Evolutionary conservation across 148 eudicot species (phyloP).

Genomic region (Chenopodium berlandieri): DNA sequence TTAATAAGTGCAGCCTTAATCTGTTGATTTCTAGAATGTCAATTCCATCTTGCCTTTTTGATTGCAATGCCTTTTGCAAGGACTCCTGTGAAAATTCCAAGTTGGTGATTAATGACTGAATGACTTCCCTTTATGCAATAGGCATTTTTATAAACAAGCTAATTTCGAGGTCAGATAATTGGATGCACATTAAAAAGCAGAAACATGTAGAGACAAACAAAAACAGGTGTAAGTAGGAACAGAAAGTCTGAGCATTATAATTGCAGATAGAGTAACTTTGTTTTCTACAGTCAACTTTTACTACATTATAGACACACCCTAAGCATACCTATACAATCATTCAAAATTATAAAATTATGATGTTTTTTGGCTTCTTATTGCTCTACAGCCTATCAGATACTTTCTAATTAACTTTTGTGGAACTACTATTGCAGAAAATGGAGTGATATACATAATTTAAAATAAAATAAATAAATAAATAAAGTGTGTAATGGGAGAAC

Average conservation of each 20-base stretch:
- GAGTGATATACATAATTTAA: neutral
- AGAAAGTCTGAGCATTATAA: neutral
- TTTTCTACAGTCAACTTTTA: neutral
- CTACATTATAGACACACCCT: neutral
- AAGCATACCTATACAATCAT: neutral
- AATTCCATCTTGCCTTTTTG: slow-evolving; percentile 42
- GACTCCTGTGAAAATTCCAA: slow-evolving; percentile 50
- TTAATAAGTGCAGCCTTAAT: slow-evolving; percentile 62
- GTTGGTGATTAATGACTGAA: slow-evolving; percentile 3
- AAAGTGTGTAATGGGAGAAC: slow-evolving; percentile 32
- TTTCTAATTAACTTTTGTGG: neutral
- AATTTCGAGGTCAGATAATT: neutral
- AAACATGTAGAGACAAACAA: neutral
- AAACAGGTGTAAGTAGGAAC: slow-evolving; percentile 1
- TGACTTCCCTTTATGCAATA: neutral
- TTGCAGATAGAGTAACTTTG: neutral
- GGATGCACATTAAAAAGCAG: neutral
- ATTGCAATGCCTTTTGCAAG: slow-evolving; percentile 45
- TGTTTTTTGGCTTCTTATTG: neutral
- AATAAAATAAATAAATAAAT: neutral
- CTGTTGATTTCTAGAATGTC: slow-evolving; percentile 90
- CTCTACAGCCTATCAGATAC: neutral
- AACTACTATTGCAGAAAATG: neutral
- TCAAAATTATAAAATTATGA: neutral
- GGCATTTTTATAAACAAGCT: neutral